Percentiles rank a stretch among this genome's conserved stretches.
These are phyloP conservation scores for Neofusicoccum ribis DNA, from an alignment of 2,329 filamentous ascomycete genomes.

Conservation along the genomic window DNA sequence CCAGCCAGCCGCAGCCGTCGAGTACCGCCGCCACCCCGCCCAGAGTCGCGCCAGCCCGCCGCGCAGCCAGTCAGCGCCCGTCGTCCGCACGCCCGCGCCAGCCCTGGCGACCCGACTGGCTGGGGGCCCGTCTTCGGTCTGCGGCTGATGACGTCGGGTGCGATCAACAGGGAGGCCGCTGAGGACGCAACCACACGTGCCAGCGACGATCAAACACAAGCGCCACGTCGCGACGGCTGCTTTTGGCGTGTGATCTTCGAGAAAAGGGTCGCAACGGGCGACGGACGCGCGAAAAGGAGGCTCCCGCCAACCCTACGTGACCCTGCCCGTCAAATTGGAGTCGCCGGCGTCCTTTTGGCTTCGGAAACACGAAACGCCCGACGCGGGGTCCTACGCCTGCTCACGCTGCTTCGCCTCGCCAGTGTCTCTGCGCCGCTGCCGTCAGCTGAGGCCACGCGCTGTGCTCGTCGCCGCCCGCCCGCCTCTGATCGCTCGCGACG, in stretches of 20 bases:
- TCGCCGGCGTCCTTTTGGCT: not conserved
- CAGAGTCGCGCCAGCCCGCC: not conserved
- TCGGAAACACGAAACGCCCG: conserved; percentile 9
- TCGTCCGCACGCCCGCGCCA: not conserved
- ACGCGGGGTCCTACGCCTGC: not conserved
- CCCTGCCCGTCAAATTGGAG: not conserved
- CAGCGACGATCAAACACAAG: conserved; percentile 13
- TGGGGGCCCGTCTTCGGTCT: not conserved
- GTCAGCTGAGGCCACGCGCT: conserved; percentile 1
- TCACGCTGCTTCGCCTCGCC: not conserved
- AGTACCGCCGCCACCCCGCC: not conserved
- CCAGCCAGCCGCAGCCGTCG: not conserved
- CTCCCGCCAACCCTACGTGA: too few relatives aligned
- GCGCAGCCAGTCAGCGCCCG: not conserved
- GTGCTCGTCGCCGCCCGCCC: too few relatives aligned
- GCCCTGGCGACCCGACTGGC: not conserved
- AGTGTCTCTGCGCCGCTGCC: not conserved
- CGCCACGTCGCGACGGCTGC: conserved; percentile 2
- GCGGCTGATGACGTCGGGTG: not conserved
- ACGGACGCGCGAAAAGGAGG: conserved; percentile 4
- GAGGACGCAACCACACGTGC: not conserved
- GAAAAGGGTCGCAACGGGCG: conserved; percentile 1
- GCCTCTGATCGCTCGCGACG: too few relatives aligned
- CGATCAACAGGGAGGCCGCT: not conserved
- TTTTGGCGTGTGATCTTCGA: not conserved